Evolutionary conservation across 345 rosid species (phyloP), one percentile per base, ranked within the genome.

Genomic region (Conringia planisiliqua): DNA sequence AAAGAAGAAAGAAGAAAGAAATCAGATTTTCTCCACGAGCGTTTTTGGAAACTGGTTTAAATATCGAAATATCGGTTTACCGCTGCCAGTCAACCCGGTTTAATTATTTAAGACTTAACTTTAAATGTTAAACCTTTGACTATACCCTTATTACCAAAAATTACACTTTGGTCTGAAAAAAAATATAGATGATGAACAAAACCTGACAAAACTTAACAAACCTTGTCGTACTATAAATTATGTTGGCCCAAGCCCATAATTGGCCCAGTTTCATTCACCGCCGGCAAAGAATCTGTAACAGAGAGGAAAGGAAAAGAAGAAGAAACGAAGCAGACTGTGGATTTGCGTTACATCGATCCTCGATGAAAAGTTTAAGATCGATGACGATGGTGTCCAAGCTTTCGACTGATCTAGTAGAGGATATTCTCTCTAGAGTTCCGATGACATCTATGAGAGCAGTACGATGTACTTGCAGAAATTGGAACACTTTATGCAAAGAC

Each of bases 1-100:
- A 66, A 63, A 17, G 43, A 30, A 40, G 11, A 46, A 10, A 20
- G 2, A 18, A 18, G 17, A 32, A 32, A 32, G 35, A 32, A 32
- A 4, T 10, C 30, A 29, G 18, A 13, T 44, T 65, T 26, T 56
- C 24, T 36, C 26, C 67, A 39, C 10, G 47, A 30, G 68, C 47
- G 68, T 30, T 74, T 42, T 14, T 60, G 47, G 54, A 20, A 66
- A 42, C 64, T 47, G 71, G 77, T 54, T 73, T 73, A 62, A 24
- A 39, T 68, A 50, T 66, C 60, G 14, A 9, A 42, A 4, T 40
- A 39, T 51, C 58, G 77, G 77, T 73, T 73, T 42, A 11, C 33
- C 2, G 1, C 16, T 47, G 4, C 8, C 30, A 54, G 44, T 63
- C 47, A 73, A 73, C 54, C 77, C 68, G 68, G 78, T 66, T 66